Conservation (phyloP, 2,329 filamentous ascomycete species). For the Verticillium nubilum region DNA sequence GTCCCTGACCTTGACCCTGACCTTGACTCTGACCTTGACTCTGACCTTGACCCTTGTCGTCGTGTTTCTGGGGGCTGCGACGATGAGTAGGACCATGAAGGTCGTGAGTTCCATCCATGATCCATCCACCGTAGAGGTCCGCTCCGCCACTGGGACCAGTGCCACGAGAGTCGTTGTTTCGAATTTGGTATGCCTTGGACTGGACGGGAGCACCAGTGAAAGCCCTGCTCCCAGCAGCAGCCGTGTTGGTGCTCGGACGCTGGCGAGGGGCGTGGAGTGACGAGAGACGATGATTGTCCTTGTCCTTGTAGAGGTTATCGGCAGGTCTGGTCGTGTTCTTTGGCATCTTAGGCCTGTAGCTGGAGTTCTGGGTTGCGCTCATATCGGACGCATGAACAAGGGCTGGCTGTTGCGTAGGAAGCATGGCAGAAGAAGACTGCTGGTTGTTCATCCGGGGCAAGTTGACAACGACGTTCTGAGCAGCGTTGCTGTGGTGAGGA, state of each 20-base stretch:
- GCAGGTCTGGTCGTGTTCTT: not conserved
- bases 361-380: not conserved
- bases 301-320: not conserved
- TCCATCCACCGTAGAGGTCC: not conserved
- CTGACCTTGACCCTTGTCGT: not conserved
- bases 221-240: too few species aligned
- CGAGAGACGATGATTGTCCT: not conserved
- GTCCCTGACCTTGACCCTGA: not conserved
- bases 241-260: too few species aligned
- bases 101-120: not conserved
- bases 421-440: not conserved
- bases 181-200: not conserved
- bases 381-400: not conserved
- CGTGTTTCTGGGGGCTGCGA: not conserved
- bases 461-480: not conserved
- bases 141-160: not conserved
- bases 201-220: not conserved
- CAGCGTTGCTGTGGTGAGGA: not conserved
- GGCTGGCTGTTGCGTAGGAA: not conserved
- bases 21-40: not conserved
- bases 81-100: conserved; percentile 1
- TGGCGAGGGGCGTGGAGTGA: not conserved
- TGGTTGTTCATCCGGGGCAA: not conserved
- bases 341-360: not conserved
- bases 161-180: not conserved